Conservation (phyloP, 1,284 basidiomycete species). For the Schizophyllum commune region DNA sequence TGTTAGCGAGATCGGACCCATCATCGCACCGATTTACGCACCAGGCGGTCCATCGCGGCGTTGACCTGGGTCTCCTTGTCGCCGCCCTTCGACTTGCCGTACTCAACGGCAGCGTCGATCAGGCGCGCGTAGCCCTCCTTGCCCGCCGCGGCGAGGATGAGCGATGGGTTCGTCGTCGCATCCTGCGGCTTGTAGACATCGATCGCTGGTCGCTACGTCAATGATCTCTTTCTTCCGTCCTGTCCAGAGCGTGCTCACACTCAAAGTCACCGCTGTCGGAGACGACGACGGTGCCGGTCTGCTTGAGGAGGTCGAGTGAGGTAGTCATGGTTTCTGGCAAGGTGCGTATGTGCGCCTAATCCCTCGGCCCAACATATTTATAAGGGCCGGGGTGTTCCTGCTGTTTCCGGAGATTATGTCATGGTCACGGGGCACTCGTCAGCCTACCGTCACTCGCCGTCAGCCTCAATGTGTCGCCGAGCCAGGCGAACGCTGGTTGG, state of each 20-base stretch:
- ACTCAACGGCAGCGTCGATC: constrained; percentile 78
- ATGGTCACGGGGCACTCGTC: not conserved
- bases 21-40: constrained; percentile 27
- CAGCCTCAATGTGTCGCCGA: no score
- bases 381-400: not conserved
- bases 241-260: constrained; percentile 37
- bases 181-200: constrained; percentile 92
- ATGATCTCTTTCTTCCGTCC: not conserved
- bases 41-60: constrained; percentile 83
- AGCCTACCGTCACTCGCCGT: no score
- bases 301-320: constrained; percentile 83
- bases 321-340: constrained; percentile 59
- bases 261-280: constrained; percentile 89
- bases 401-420: not conserved
- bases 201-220: constrained; percentile 47
- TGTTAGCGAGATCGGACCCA: constrained; percentile 9
- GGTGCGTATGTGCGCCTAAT: not conserved
- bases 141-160: constrained; percentile 90
- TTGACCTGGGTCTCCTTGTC: constrained; percentile 66
- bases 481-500: no score
- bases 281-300: constrained; percentile 90
- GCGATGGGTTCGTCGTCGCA: constrained; percentile 92
- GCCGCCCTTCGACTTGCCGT: constrained; percentile 78
- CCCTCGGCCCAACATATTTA: not conserved
- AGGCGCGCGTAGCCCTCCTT: constrained; percentile 82